Base-by-base conservation (phyloP, 805 yeast species). In the Millerozyma acaciae region DNA sequence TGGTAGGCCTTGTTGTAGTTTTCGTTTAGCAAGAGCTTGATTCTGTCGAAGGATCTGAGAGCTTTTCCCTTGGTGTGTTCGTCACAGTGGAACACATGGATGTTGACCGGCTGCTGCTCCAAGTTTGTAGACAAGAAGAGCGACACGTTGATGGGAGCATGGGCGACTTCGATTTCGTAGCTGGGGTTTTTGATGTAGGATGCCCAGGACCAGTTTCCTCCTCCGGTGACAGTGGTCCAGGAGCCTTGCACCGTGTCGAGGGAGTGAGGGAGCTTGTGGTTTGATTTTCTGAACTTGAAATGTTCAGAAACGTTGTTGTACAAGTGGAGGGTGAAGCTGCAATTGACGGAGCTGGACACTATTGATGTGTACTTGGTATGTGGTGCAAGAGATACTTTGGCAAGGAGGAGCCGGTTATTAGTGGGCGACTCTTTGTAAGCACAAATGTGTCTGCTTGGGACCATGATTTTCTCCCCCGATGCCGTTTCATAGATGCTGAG, bases 161-260 rank as follows among this genome's bases (percentile, higher is more conserved):
- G 37, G 2, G 34, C 21, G 0, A 55, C 49, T 8, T 50, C 48
- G 1, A 70, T 22, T 6, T 42, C 48, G 31, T 60, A 77, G 41
- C 78, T 84, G 0, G 86, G 86, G 40, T 80, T 80, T 7, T 59
- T 46, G 14, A 71, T 47, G 43, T 65, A 80, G 1, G 70, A 52
- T 5, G 69, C 57, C 16, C 58, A 37, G 0, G 69, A 38, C 75
- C 78, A 74, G 43, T 65, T 73, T 0, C 87, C 86, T 2, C 84
- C 85, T 28, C 68, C 52, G 10, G 51, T 53, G 3, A 49, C 51
- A 1, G 53, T 43, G 8, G 53, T 52, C 85, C 85, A 80, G 16
- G 48, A 47, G 13, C 67, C 80, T 1, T 48, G 33, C 2, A 53
- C 37, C 2, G 57, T 18, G 3, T 51, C 46, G 2, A 44, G 34